These are phyloP conservation scores for Botrytis byssoidea DNA, from an alignment of 2,329 filamentous ascomycete genomes.

Conservation along the genomic window DNA sequence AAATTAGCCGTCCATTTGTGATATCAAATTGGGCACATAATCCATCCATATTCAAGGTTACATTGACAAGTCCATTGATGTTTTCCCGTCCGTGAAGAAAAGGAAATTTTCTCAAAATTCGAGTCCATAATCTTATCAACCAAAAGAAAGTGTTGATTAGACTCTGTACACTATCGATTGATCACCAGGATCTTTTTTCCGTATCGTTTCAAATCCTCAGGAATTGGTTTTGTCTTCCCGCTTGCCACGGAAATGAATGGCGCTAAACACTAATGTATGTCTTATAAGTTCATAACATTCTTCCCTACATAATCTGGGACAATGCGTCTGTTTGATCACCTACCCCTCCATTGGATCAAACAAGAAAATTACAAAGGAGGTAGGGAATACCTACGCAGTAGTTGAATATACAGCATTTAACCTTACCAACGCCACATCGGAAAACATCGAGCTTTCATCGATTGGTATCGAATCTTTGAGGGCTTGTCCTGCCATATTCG, in stretches of 20 bases:
- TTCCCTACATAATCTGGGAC: background rate
- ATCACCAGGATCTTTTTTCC: background rate
- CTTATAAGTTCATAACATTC: background rate
- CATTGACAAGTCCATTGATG: background rate
- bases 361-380: background rate
- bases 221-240: background rate
- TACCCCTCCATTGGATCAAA: background rate
- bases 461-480: background rate
- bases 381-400: background rate
- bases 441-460: background rate
- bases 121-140: background rate
- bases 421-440: background rate
- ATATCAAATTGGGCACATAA: background rate
- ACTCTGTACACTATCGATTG: background rate
- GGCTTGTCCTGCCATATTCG: background rate
- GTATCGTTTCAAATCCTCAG: background rate
- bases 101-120: background rate
- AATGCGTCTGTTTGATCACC: background rate
- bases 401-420: background rate
- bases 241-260: background rate
- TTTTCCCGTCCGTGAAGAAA: background rate
- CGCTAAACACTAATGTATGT: background rate
- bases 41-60: background rate
- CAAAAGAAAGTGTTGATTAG: background rate
- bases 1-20: background rate